phyloP scores from a whole-genome alignment of 2,329 filamentous ascomycete species.

The Fusarium beomiforme region DNA sequence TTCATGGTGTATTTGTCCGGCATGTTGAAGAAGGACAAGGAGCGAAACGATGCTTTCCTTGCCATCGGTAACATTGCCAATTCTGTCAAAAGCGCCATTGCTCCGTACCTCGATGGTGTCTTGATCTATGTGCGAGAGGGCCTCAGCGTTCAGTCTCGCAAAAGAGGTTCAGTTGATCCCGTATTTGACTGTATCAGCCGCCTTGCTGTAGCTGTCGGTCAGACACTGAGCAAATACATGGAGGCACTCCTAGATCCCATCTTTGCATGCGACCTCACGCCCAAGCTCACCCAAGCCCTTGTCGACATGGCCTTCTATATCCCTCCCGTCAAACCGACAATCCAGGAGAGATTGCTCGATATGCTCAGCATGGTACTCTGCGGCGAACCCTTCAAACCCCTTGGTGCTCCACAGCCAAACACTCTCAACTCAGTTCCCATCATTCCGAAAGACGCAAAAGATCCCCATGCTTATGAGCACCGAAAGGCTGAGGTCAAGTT shows the following conservation, averaged over 20 bases:
- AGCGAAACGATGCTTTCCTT: conserved; percentile 92
- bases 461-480: conserved; percentile 81
- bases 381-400: conserved; percentile 88
- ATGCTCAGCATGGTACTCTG: conserved; percentile 95
- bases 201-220: conserved; percentile 92
- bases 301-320: conserved; percentile 99
- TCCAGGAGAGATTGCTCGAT: conserved; percentile 92
- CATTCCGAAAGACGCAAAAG: conserved; percentile 87
- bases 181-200: conserved; percentile 99
- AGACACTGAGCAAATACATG: conserved; percentile 98
- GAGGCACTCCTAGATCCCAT: conserved; percentile 94
- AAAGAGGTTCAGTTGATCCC: conserved; percentile 73
- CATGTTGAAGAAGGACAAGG: conserved; percentile 94
- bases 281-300: conserved; percentile 91
- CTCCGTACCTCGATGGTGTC: conserved; percentile 93
- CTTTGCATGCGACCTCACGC: conserved; percentile 93
- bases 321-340: conserved; percentile 89
- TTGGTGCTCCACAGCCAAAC: conserved; percentile 87
- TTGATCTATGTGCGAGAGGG: conserved; percentile 94
- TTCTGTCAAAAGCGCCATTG: conserved; percentile 93
- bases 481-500: conserved; percentile 89
- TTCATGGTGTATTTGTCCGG: conserved; percentile 97
- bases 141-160: conserved; percentile 79
- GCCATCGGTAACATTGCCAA: conserved; percentile 97
- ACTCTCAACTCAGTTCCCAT: conserved; percentile 83